These are phyloP conservation scores for Suillus bovinus DNA, from an alignment of 768 basidiomycete genomes.

Conservation along the genomic window DNA sequence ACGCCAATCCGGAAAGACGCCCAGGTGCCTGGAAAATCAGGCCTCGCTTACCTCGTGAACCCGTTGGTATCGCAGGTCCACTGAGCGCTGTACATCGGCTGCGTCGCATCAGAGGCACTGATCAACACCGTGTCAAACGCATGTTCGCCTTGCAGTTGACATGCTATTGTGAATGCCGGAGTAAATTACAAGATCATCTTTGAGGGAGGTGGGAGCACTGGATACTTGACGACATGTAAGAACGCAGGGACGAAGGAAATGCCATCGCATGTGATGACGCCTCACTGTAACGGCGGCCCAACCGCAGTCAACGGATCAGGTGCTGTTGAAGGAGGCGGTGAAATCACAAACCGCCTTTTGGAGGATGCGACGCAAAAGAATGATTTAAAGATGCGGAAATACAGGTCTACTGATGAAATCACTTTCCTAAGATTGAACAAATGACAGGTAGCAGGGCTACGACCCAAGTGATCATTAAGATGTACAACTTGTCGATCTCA, in stretches of 20 bases:
- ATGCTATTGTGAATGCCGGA: slow-evolving; percentile 4
- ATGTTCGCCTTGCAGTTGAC: slow-evolving; percentile 7
- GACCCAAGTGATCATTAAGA: slow-evolving; percentile 1
- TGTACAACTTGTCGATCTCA: background rate
- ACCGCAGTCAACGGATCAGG: slow-evolving; percentile 1
- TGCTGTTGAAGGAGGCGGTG: background rate
- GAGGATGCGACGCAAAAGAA: background rate
- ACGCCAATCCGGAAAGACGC: background rate
- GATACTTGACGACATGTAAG: background rate
- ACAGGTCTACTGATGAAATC: background rate
- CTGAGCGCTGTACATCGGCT: background rate
- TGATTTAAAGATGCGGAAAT: background rate
- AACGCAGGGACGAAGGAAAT: background rate
- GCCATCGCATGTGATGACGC: background rate
- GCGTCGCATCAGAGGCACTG: slow-evolving; percentile 1
- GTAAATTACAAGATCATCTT: background rate
- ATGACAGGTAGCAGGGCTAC: background rate
- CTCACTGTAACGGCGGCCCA: background rate
- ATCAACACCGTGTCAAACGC: slow-evolving; percentile 6
- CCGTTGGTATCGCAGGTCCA: background rate
- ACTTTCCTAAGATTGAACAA: background rate
- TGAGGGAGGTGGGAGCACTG: background rate
- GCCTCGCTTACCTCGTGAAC: background rate
- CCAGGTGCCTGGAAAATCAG: background rate
- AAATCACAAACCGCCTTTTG: background rate